These are phyloP conservation scores for Brassica hybrid DNA, from an alignment of 441 rosid species.

Conservation along the genomic window DNA sequence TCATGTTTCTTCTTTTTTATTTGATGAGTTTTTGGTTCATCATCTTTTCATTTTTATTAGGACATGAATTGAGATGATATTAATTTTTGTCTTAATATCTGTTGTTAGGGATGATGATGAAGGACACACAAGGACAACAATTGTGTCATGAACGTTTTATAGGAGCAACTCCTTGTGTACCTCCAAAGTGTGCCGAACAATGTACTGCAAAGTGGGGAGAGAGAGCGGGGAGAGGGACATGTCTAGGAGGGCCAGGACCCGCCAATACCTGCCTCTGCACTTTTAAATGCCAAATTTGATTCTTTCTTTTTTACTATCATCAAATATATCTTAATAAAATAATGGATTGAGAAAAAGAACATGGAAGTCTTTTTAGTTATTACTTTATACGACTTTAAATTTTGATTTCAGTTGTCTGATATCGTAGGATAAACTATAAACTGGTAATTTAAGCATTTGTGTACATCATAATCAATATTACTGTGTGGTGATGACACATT, in stretches of 20 bases:
- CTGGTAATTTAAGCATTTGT: no score
- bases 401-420: no score
- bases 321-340: no score
- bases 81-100: neutral
- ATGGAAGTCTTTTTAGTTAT: no score
- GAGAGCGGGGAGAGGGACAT: neutral
- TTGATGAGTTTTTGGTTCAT: neutral
- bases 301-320: neutral
- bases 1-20: neutral
- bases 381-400: no score
- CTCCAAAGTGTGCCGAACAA: conserved; percentile 1
- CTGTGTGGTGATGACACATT: neutral
- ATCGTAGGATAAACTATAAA: no score
- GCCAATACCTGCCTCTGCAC: conserved; percentile 1
- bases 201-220: neutral
- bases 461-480: no score
- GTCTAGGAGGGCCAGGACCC: neutral
- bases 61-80: no score
- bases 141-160: conserved; percentile 3
- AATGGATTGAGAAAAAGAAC: neutral
- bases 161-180: neutral
- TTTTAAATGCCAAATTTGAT: neutral
- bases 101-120: neutral
- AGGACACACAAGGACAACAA: neutral
- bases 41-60: neutral